These are phyloP conservation scores for Candida chilensis DNA, from an alignment of 805 yeast genomes.

Conservation along the genomic window DNA sequence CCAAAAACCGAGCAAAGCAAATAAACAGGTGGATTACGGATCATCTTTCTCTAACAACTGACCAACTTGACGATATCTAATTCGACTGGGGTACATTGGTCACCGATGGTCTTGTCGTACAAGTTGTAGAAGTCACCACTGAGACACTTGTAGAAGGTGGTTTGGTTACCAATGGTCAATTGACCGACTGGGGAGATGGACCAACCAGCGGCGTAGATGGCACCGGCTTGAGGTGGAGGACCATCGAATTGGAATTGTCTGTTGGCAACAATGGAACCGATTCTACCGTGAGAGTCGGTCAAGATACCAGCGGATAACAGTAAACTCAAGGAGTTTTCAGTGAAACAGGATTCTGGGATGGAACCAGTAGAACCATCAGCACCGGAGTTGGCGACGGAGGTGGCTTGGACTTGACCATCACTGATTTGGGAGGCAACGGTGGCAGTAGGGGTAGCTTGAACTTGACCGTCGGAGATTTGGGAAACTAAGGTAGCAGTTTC, in stretches of 20 bases:
- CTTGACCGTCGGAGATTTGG: conserved; percentile 27
- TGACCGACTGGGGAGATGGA: conserved; percentile 31
- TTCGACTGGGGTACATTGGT: conserved; percentile 35
- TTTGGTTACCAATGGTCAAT: conserved; percentile 40
- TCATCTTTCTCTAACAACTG: conserved; percentile 30
- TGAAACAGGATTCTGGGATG: conserved; percentile 16
- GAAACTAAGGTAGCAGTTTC: conserved; percentile 24
- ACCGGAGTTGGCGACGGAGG: conserved; percentile 24
- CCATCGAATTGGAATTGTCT: conserved; percentile 61
- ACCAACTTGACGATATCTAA: conserved; percentile 35
- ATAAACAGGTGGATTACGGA: too few species aligned
- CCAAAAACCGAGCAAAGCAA: too few species aligned
- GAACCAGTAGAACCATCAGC: not conserved
- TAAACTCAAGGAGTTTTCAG: conserved; percentile 30
- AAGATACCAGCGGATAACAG: conserved; percentile 28
- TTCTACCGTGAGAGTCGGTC: conserved; percentile 39
- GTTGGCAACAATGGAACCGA: conserved; percentile 54
- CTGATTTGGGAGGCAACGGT: conserved; percentile 33
- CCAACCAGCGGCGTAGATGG: conserved; percentile 45
- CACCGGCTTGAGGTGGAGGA: conserved; percentile 57
- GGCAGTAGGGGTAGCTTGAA: conserved; percentile 21
- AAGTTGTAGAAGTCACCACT: conserved; percentile 53
- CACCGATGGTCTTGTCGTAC: conserved; percentile 38
- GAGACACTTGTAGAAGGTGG: conserved; percentile 43
- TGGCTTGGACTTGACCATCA: conserved; percentile 37